phyloP scores from a whole-genome alignment of 2,329 filamentous ascomycete genomes.

The Fusarium stilboides region DNA sequence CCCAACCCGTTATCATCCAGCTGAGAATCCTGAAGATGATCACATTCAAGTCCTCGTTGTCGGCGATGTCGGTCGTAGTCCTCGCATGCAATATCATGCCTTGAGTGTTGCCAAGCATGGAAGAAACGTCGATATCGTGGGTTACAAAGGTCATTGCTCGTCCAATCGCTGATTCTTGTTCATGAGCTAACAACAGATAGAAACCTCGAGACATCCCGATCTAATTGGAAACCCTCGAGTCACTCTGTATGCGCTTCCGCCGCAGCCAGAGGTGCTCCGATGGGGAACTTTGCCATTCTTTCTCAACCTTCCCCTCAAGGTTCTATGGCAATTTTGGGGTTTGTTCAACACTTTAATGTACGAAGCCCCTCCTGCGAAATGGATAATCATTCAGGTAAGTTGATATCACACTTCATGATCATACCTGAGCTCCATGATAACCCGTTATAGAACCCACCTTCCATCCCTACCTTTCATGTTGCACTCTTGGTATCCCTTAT shows the following conservation, averaged over 20 bases:
- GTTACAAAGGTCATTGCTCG: conserved; percentile 78
- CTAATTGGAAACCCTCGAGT: conserved; percentile 79
- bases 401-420: too few species aligned
- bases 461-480: conserved; percentile 89
- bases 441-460: conserved; percentile 83
- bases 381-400: conserved; percentile 85
- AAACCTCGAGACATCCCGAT: conserved; percentile 86
- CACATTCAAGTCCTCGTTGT: conserved; percentile 88
- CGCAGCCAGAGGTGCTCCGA: conserved; percentile 76
- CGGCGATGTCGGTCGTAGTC: conserved; percentile 94
- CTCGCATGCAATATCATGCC: conserved; percentile 98
- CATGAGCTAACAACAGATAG: conserved; percentile 57
- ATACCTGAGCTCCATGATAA: conserved; percentile 1
- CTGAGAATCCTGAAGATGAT: conserved; percentile 56
- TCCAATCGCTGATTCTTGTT: background rate
- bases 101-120: conserved; percentile 90
- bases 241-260: conserved; percentile 77
- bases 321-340: conserved; percentile 83
- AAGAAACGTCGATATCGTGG: conserved; percentile 85
- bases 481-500: conserved; percentile 80
- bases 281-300: conserved; percentile 82
- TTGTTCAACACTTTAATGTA: conserved; percentile 83
- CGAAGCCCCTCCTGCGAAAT: conserved; percentile 79
- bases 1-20: conserved; percentile 56
- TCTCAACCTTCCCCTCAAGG: conserved; percentile 85